These are phyloP conservation scores for Magnolia sinica DNA, from an alignment of 164 flowering plant species.

Conservation along the genomic window DNA sequence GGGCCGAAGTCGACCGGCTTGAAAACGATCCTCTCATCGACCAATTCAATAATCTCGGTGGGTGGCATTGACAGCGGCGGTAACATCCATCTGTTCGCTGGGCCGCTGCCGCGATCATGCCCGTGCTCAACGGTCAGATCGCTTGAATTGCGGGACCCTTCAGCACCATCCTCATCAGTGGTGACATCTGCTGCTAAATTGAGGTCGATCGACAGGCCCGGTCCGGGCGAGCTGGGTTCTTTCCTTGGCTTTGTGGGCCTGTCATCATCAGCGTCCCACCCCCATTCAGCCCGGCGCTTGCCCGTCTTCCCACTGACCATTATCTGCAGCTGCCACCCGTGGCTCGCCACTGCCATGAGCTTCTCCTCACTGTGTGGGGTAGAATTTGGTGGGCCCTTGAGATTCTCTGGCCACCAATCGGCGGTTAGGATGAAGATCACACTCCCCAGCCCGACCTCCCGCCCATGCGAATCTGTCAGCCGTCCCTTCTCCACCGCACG, in stretches of 20 bases:
- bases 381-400: slow-evolving; percentile 18
- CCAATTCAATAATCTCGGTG: slow-evolving; percentile 43
- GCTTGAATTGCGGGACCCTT: slow-evolving; percentile 73
- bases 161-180: slow-evolving; percentile 39
- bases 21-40: slow-evolving; percentile 65
- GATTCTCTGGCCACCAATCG: slow-evolving; percentile 50
- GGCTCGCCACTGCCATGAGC: slow-evolving; percentile 37
- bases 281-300: slow-evolving; percentile 68
- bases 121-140: slow-evolving; percentile 77
- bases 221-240: slow-evolving; percentile 20
- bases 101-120: slow-evolving; percentile 48
- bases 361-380: slow-evolving; percentile 37
- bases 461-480: slow-evolving; percentile 80
- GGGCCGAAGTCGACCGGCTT: slow-evolving; percentile 58
- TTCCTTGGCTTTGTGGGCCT: slow-evolving; percentile 47
- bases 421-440: slow-evolving; percentile 77
- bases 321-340: slow-evolving; percentile 59
- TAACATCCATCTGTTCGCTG: slow-evolving; percentile 14
- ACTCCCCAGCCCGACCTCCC: slow-evolving; percentile 78
- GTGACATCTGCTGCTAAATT: slow-evolving; percentile 54
- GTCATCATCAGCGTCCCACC: slow-evolving; percentile 29
- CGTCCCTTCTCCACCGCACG: slow-evolving; percentile 85
- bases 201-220: slow-evolving; percentile 53
- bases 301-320: slow-evolving; percentile 30
- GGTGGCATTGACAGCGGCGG: background rate